Base-by-base conservation (phyloP, 2,329 filamentous ascomycete genomes). In the Exophiala alcalophila region DNA sequence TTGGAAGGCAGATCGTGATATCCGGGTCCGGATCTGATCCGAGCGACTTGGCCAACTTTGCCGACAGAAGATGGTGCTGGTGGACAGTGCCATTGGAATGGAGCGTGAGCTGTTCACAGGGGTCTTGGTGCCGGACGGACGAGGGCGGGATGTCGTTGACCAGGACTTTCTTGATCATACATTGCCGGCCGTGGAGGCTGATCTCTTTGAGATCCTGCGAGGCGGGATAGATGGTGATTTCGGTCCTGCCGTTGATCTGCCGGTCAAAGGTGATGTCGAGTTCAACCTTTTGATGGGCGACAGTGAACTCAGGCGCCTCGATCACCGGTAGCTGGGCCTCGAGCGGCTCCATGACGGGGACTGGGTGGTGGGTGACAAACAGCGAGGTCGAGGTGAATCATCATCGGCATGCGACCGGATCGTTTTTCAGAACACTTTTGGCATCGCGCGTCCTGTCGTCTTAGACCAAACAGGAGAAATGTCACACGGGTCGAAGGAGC, bases 191-290 rank as follows among this genome's bases (percentile, higher is more conserved):
- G 60, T 83, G 79, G 49, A 84, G 66, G 30, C 69, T 68, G 34
- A 84, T 71, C 15, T 67, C 63, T 47, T 67, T 70, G 39, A 83
- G 65, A 21, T 79, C 71, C 48, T 70, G 70, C 46, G 70, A 67
- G 44, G 76, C 71, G 14, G 81, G 81, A 54, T 84, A 82, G 40
- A 97, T 80, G 20, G 83, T 84, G 55, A 98, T 84, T 55, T 90
- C 84, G 6, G 86, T 87, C 51, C 78, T 83, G 36, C 92, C 92
- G 49, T 78, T 81, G 58, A 97, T 69, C 65, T 82, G 83, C 40
- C 78, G 78, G 52, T 78, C 75, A 62, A 98, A 94, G 67, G 94
- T 86, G 61, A 98, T 74, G 58, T 97, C 90, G 47, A 98, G 73
- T 57, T 89, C 83, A 35, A 98, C 83, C 62, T 86, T 86, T 67